Base-by-base conservation (phyloP, 345 rosid species). In the Sonneratia caseolaris region DNA sequence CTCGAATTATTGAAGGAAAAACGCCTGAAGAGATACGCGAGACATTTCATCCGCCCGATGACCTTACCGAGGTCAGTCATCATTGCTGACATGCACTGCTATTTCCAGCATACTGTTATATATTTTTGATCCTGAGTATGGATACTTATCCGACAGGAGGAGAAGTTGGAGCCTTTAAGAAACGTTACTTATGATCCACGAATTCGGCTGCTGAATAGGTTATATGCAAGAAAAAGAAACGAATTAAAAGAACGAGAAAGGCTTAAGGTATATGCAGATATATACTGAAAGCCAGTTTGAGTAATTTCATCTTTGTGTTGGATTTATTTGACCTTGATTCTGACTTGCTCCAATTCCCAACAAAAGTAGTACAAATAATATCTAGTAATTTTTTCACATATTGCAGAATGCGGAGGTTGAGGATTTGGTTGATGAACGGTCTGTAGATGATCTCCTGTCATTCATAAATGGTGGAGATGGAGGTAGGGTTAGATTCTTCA, bases 31-130 rank as follows among this genome's bases (percentile, higher is more conserved):
- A 89, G 87, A 93, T 93, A 78, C 87, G 96, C 36, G 97, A 90
- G 77, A 88, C 87, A 69, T 91, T 93, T 86, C 92, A 93, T 86
- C 81, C 91, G 78, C 96, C 97, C 74, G 97, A 91, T 81, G 98
- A 89, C 81, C 96, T 93, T 27, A 93, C 98, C 32, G 98, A 93
- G 93, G 98, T 83, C 37, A 14, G 68, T 65, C 59, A 72, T 71
- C 76, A 77, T 10, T 77, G 68, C 81, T 70, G 70, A 71, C 49
- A 37, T 69, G 64, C 64, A 73, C 13, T 19, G 47, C 21, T 53
- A 56, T 24, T 53, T 15, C n/a, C 38, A 10, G 12, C 53, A 35
- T 2, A 55, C 53, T 24, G 37, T 21, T 38, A 42, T 53, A 3
- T 19, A 13, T 38, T 19, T 38, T 38, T 43, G 21, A 55, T 40